A percentile compares a stretch with the other conserved stretches of the same genome.
Conservation (phyloP, 208 protist genomes). For the Wallacemonas collosoma region DNA sequence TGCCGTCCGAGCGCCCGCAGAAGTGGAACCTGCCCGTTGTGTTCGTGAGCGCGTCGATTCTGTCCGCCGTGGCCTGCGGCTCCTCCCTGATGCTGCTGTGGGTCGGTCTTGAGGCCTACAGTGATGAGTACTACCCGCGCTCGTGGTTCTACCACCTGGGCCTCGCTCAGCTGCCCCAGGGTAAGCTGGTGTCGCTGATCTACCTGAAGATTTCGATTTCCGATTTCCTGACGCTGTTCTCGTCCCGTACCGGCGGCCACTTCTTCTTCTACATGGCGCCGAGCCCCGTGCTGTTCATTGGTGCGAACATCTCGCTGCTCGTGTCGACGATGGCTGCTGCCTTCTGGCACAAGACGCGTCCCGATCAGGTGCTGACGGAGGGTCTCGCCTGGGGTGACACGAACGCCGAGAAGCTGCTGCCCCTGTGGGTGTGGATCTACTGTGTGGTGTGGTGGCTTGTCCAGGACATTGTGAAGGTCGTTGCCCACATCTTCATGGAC, state of each 20-base stretch:
- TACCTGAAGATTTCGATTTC: slow-evolving; percentile 92
- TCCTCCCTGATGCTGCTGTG: slow-evolving; percentile 76
- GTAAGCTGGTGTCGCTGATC: slow-evolving; percentile 81
- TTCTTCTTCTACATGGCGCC: slow-evolving; percentile 78
- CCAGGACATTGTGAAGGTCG: slow-evolving; percentile 84
- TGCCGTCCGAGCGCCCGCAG: slow-evolving; percentile 56
- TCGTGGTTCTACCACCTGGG: slow-evolving; percentile 66
- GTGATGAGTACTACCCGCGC: slow-evolving; percentile 41
- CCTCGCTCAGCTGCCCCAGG: slow-evolving; percentile 59
- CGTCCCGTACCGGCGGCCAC: slow-evolving; percentile 71
- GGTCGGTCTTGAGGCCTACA: slow-evolving; percentile 57
- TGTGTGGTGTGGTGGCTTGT: slow-evolving; percentile 92
- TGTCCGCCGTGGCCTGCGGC: slow-evolving; percentile 59
- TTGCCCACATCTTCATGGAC: slow-evolving; percentile 68
- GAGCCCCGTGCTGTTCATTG: slow-evolving; percentile 57
- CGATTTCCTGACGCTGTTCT: slow-evolving; percentile 92
- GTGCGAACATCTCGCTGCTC: slow-evolving; percentile 65
- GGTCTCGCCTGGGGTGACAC: slow-evolving; percentile 70
- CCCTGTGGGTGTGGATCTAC: slow-evolving; percentile 91
- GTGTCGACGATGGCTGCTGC: slow-evolving; percentile 72
- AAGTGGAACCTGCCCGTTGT: slow-evolving; percentile 68
- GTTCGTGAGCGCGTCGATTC: slow-evolving; percentile 62
- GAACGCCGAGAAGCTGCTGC: slow-evolving; percentile 57
- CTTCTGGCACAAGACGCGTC: slow-evolving; percentile 64
- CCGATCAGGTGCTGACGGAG: slow-evolving; percentile 65